Evolutionary conservation across 2,329 filamentous ascomycete species (phyloP), one percentile per base, ranked within the genome.

Genomic region (Trichoderma breve): DNA sequence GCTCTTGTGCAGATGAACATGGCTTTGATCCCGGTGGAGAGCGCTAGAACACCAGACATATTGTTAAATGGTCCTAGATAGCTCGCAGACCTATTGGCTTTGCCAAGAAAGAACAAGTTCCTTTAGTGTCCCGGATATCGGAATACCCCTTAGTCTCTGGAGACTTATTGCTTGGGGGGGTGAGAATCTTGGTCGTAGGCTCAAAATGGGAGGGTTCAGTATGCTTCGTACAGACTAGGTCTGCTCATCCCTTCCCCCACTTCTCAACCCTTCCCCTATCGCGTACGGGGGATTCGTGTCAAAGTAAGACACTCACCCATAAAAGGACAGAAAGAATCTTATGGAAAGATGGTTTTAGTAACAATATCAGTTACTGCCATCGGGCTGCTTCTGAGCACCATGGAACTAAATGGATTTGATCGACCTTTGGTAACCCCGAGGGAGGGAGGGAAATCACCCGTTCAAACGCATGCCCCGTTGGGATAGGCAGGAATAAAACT

Each of bases 301-400:
- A 69, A 57, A 30, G 55, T 69, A 28, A 69, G 66, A 69, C 66
- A 69, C 34, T 32, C 6, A 26, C 21, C 28, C 53, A 68, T 32
- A 3, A 43, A 21, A 58, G 65, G 32, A 68, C 21, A 47, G 47
- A n/a, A 32, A 36, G 66, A 24, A 18, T 14, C 28, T 58, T 28
- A 43, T 21, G 32, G 28, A 12, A 26, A 61, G 12, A 51, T 14
- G 21, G 30, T 36, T 4, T 14, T 21, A 53, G 21, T 12, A 21
- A n/a, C 28, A 60, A 12, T 34, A 21, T 6, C 21, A 32, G 28
- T 32, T 6, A 21, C 30, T 47, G 8, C 18, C 47, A 26, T 18
- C 15, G 9, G 30, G 39, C 18, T 36, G 55, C 28, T 34, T 47
- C 28, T 14, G 36, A 36, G 55, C 14, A 60, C 26, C n/a, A 15